Conservation (phyloP, 1,284 basidiomycete genomes). For the Retiboletus flavoniger region DNA sequence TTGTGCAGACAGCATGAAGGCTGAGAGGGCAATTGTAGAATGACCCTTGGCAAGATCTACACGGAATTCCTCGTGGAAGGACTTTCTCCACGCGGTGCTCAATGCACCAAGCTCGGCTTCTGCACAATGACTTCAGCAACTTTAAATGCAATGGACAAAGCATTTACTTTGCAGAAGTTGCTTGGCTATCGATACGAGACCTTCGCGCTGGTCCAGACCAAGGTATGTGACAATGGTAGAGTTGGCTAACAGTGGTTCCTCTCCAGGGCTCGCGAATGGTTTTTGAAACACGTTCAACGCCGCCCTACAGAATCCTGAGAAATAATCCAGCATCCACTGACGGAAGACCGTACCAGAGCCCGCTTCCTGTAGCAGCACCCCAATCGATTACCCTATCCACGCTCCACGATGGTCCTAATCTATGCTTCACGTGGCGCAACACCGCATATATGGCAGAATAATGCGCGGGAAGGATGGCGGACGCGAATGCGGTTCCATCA, state of each 20-base stretch:
- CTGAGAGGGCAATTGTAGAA: slow-evolving; percentile 75
- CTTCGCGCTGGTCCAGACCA: slow-evolving; percentile 71
- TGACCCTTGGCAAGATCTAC: slow-evolving; percentile 40
- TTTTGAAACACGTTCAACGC: slow-evolving; percentile 62
- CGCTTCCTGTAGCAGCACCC: slow-evolving; percentile 73
- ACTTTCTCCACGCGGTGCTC: slow-evolving; percentile 54
- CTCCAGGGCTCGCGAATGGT: slow-evolving; percentile 17
- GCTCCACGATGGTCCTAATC: slow-evolving; percentile 59
- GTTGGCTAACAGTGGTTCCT: slow-evolving; percentile 42
- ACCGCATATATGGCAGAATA: slow-evolving; percentile 72
- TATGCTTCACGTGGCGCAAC: slow-evolving; percentile 58
- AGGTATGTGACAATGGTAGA: slow-evolving; percentile 59
- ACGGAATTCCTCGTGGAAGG: slow-evolving; percentile 49
- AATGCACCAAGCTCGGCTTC: slow-evolving; percentile 48
- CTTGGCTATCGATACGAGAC: slow-evolving; percentile 63
- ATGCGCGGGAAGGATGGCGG: slow-evolving; percentile 72
- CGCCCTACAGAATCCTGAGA: slow-evolving; percentile 48
- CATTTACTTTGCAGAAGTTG: slow-evolving; percentile 55
- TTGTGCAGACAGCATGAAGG: slow-evolving; percentile 81
- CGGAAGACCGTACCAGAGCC: slow-evolving; percentile 57
- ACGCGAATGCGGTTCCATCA: slow-evolving; percentile 73
- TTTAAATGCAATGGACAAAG: slow-evolving; percentile 1
- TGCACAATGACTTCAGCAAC: slow-evolving; percentile 29
- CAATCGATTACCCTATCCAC: slow-evolving; percentile 68
- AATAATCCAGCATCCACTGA: slow-evolving; percentile 4